phyloP scores from a whole-genome alignment of 192 early-diverging fungal species.

The Globomyces pollinis-pini region DNA sequence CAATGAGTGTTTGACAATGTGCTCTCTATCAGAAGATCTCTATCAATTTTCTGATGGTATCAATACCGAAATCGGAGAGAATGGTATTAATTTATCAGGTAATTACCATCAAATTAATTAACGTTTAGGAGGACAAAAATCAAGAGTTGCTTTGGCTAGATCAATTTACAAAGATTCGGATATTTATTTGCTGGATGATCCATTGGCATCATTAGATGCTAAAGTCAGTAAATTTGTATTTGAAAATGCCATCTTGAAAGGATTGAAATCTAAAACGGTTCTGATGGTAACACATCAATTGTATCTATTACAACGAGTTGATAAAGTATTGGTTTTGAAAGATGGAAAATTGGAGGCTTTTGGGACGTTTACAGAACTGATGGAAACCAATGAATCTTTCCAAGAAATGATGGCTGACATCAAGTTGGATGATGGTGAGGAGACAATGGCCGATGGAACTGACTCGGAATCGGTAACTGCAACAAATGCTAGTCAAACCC shows the following conservation, averaged over 20 bases:
- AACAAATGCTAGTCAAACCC: no score
- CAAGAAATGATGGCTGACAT: conserved; percentile 42
- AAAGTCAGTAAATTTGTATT: conserved; percentile 60
- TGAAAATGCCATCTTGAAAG: conserved; percentile 53
- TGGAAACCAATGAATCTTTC: conserved; percentile 47
- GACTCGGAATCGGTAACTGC: no score
- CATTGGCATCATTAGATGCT: conserved; percentile 75
- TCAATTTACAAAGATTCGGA: conserved; percentile 56
- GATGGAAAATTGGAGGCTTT: conserved; percentile 56
- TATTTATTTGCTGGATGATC: conserved; percentile 56
- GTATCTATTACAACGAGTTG: conserved; percentile 55
- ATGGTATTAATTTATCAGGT: conserved; percentile 30
- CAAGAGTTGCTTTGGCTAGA: conserved; percentile 49
- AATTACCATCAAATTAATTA: no score
- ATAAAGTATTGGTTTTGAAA: conserved; percentile 59
- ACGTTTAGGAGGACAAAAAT: conserved; percentile 65
- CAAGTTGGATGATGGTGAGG: conserved; percentile 77
- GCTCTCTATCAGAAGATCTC: conserved; percentile 31
- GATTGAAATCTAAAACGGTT: conserved; percentile 64
- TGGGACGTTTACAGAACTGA: conserved; percentile 47
- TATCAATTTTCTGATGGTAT: conserved; percentile 12
- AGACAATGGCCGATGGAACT: conserved; percentile 63
- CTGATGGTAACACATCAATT: conserved; percentile 72
- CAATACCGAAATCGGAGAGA: conserved; percentile 31
- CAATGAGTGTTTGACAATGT: conserved; percentile 16